Evolutionary conservation across 2,329 filamentous ascomycete genomes (phyloP), one percentile per base, ranked within the genome.

Genomic region (Cladophialophora chaetospira): DNA sequence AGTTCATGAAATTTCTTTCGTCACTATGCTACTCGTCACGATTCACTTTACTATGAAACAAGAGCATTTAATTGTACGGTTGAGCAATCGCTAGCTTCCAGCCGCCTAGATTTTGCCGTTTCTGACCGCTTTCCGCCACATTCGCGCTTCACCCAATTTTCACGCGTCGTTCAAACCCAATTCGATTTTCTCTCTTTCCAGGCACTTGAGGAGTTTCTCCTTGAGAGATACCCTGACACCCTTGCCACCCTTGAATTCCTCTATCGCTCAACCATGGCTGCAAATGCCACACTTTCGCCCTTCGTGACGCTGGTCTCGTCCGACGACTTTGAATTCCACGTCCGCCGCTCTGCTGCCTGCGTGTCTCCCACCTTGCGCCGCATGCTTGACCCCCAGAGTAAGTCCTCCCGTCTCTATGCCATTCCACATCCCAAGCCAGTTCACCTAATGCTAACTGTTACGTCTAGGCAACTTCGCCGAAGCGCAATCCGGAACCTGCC

Each of bases 301-400:
- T 87, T 81, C 66, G 83, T 88, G 51, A 87, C 85, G 0, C 75
- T 88, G 4, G 77, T 86, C 19, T 87, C 84, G 1, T 79, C 76
- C 55, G 85, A 88, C 67, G 83, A 79, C 48, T 88, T 82, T 68
- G 82, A 86, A 61, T 88, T 86, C 70, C 77, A 86, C 60, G 70
- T 88, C 38, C 77, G 81, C 19, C 80, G 84, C 63, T 83, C 79
- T 26, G 79, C 82, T 3, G 85, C 84, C 35, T 82, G 77, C 66
- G 76, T 86, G 55, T 84, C 83, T 3, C 81, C 79, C 42, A 82
- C 83, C 2, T 82, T 88, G 66, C 80, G 80, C 62, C 79, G 82
- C 61, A 87, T 87, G 79, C 71, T 88, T 43, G 82, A 87, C 64
- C 80, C 83, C 17, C 73, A 77, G 42, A 86, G 85, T 87, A 72